Base-by-base conservation (phyloP, 2,329 filamentous ascomycete genomes). In the Tolypocladium ophioglossoides region DNA sequence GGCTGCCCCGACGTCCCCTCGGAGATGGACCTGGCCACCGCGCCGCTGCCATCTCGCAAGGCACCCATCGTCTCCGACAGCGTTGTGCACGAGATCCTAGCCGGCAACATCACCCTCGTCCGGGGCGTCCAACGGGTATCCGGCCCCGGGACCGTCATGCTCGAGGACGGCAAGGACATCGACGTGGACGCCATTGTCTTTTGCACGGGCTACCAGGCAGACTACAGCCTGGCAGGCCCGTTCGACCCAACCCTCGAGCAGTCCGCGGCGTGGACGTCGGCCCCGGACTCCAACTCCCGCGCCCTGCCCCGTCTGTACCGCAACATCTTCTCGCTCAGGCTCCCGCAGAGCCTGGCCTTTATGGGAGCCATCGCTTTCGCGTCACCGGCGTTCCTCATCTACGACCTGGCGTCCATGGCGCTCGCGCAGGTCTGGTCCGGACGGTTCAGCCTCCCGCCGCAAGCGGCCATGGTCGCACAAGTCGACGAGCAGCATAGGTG, bases 361-460 rank as follows among this genome's bases (percentile, higher is more conserved):
- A 61, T 75, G 54, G 70, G 71, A 55, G 68, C 68, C 52, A 61
- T 66, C 9, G 65, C 67, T 8, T 66, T 70, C 38, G 62, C 65
- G 55, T 62, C 70, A 47, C 64, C 66, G 50, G 67, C 64, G 53
- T 71, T 56, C 24, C 65, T 67, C 14, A 61, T 74, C 10, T 66
- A 70, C 49, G 75, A 78, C 55, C 62, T 79, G 39, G 68, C 67
- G 5, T 64, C 69, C 40, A 76, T 75, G 73, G 58, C 59, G 14
- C 59, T 78, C 7, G 69, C 71, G 1, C 74, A 77, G 53, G 62
- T 75, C 18, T 78, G 72, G 70, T 66, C 68, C 4, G 72, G 70
- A 1, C 65, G 63, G 3, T 68, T 67, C 0, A 24, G 50, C 0
- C 66, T 78, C 0, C 76, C 75, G 0, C 55, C 68, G 0, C 48